These are phyloP conservation scores for Cryptococcus maquisensis DNA, from an alignment of 1,284 basidiomycete genomes.

Conservation along the genomic window DNA sequence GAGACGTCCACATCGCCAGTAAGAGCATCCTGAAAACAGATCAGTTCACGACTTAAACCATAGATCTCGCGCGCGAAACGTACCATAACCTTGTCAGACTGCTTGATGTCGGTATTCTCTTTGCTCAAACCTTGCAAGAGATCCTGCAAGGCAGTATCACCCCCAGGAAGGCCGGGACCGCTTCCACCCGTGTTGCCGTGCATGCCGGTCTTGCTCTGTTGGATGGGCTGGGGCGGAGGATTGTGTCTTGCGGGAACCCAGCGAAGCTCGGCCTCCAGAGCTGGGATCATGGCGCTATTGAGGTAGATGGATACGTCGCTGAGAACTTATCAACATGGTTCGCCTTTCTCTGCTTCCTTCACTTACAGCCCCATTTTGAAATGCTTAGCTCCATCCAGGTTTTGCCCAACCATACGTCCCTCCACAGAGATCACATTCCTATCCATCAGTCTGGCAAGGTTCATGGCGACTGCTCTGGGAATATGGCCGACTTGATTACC, in stretches of 20 bases:
- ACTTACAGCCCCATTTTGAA: conserved; percentile 49
- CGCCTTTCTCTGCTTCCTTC: not conserved
- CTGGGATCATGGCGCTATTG: conserved; percentile 52
- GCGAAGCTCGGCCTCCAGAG: conserved; percentile 62
- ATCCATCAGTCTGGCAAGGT: conserved; percentile 69
- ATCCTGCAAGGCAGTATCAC: conserved; percentile 60
- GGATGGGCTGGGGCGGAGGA: not conserved
- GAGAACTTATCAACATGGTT: not conserved
- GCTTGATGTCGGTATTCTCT: conserved; percentile 62
- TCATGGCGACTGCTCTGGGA: conserved; percentile 57
- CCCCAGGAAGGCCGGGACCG: conserved; percentile 11
- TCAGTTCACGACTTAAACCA: not conserved
- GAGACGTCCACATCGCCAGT: conserved; percentile 38
- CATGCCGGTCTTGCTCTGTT: not conserved
- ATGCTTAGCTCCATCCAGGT: conserved; percentile 31
- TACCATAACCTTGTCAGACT: conserved; percentile 61
- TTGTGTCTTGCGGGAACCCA: conserved; percentile 67
- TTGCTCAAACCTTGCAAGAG: conserved; percentile 66
- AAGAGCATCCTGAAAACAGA: conserved; percentile 29
- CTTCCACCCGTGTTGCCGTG: conserved; percentile 11
- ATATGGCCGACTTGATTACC: conserved; percentile 73
- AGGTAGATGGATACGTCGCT: conserved; percentile 64
- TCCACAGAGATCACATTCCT: conserved; percentile 61
- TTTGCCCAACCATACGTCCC: conserved; percentile 56
- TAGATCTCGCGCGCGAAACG: conserved; percentile 5